These are phyloP conservation scores for Podaxis sp. DNA, from an alignment of 768 basidiomycete species.

Conservation along the genomic window DNA sequence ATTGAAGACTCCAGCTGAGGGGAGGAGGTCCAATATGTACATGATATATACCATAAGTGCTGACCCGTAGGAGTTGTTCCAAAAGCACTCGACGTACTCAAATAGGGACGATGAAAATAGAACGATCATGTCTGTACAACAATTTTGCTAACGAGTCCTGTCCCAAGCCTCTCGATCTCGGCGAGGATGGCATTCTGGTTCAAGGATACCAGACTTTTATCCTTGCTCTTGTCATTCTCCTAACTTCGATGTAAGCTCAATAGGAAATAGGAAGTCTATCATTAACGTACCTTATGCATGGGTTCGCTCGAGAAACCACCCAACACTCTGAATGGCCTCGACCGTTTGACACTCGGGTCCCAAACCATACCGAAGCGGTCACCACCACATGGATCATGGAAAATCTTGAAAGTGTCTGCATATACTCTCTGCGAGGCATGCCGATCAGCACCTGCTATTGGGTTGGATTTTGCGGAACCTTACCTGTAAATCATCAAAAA, in stretches of 20 bases:
- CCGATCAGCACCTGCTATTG: background rate
- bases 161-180: slow-evolving; percentile 78
- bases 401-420: slow-evolving; percentile 75
- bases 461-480: slow-evolving; percentile 17
- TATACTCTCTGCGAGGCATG: slow-evolving; percentile 57
- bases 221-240: slow-evolving; percentile 44
- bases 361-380: slow-evolving; percentile 79
- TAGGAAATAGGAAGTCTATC: background rate
- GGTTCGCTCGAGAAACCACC: slow-evolving; percentile 79
- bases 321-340: slow-evolving; percentile 75
- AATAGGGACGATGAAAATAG: background rate
- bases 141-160: slow-evolving; percentile 49
- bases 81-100: background rate
- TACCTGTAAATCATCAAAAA: slow-evolving; percentile 76
- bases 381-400: slow-evolving; percentile 83
- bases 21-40: too few relatives aligned
- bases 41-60: background rate
- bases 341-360: slow-evolving; percentile 67
- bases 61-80: background rate
- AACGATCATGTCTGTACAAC: background rate
- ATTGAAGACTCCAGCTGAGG: too few relatives aligned
- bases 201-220: slow-evolving; percentile 60
- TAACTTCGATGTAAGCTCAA: slow-evolving; percentile 15
- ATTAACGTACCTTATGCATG: slow-evolving; percentile 32
- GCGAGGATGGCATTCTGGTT: slow-evolving; percentile 65